phyloP scores from a whole-genome alignment of 2,329 filamentous ascomycete genomes.

The Epichloe gansuensis region DNA sequence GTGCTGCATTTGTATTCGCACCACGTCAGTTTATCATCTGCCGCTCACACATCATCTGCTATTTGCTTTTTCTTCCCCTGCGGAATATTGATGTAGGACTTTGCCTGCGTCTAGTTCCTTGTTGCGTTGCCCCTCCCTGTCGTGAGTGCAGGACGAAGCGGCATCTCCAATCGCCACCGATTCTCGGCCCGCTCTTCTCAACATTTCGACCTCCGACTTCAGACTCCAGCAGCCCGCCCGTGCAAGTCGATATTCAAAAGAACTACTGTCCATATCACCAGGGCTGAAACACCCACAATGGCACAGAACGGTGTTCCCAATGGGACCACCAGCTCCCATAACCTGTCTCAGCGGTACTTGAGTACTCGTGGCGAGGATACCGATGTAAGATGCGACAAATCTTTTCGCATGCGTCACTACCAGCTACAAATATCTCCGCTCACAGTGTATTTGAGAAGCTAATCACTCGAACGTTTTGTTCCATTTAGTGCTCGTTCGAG shows the following conservation, averaged over 20 bases:
- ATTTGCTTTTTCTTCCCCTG: neutral
- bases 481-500: slow-evolving; percentile 67
- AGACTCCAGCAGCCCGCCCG: neutral
- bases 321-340: slow-evolving; percentile 24
- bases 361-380: slow-evolving; percentile 39
- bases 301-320: slow-evolving; percentile 27
- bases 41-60: neutral
- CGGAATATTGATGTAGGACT: neutral
- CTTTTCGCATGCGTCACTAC: neutral
- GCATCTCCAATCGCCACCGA: slow-evolving; percentile 2
- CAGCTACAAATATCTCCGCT: slow-evolving; percentile 1
- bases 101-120: neutral
- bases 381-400: slow-evolving; percentile 25
- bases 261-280: no score
- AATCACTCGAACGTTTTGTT: neutral
- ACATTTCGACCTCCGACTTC: neutral
- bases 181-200: slow-evolving; percentile 3
- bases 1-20: neutral
- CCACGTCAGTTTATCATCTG: neutral
- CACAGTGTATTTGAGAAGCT: neutral
- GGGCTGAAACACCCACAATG: slow-evolving; percentile 20
- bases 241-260: neutral
- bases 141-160: neutral
- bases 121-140: neutral
- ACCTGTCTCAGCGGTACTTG: slow-evolving; percentile 36